Evolutionary conservation across 2,329 filamentous ascomycete genomes (phyloP), one percentile per base, ranked within the genome.

Genomic region (Colletotrichum eremochloae): DNA sequence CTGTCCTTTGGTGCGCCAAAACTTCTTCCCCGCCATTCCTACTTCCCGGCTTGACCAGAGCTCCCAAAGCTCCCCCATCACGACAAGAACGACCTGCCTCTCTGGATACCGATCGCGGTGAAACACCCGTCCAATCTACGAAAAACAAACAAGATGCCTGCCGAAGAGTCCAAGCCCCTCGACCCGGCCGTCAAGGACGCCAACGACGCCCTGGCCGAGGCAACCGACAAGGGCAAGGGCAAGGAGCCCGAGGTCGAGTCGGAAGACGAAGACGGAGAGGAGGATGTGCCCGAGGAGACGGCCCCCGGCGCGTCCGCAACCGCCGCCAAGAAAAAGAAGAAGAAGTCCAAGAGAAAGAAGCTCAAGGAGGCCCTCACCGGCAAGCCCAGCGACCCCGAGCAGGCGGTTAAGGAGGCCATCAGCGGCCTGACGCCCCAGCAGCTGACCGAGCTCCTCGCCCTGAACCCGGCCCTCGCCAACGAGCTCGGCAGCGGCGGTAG

Each of bases 381-480:
- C 62, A 79, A 83, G 58, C 73, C 80, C 15, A 78, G 76, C 50
- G 80, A 83, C 55, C 77, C 80, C 50, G 79, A 84, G 74, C 78
- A 81, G 61, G 80, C 84, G 20, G 78, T 86, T 65, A 85, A 86
- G 76, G 86, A 87, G 76, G 86, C 88, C 62, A 82, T 91, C 70
- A 82, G 84, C 42, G 84, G 84, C 60, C 83, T 92, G 68, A 87
- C 86, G 40, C 84, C 86, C 52, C 83, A 89, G 73, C 89, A 92
- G 78, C 82, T 91, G 73, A 81, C 89, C 72, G 90, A 94, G 75
- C 86, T 96, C 71, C 88, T 94, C 77, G 86, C 88, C 66, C 90
- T 94, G 77, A 91, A 95, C 80, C 92, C 92, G n/a, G 90, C 90
- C 3, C 86, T 95, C 76, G 89, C 91, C 74, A 88, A 90, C 75